phyloP scores from a whole-genome alignment of 306 rosid species.

The Arachis stenosperma region DNA sequence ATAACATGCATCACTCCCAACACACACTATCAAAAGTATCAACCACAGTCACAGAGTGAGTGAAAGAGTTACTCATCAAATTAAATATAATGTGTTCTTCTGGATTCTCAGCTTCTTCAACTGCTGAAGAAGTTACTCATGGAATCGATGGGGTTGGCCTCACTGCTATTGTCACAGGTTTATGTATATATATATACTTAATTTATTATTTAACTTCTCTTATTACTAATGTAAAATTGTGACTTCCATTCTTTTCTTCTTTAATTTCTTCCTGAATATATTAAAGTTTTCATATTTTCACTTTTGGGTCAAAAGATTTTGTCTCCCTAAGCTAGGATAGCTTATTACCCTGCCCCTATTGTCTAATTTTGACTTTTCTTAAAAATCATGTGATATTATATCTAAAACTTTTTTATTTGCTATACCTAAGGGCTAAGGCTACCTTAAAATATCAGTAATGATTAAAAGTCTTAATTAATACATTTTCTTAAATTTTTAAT shows the following conservation, averaged over 20 bases:
- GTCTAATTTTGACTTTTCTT: too few relatives aligned
- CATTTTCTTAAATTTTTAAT: too few relatives aligned
- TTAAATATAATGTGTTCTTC: conserved; percentile 59
- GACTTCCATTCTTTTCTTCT: background rate
- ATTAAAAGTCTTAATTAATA: too few relatives aligned
- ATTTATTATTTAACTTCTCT: background rate
- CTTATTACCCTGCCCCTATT: too few relatives aligned
- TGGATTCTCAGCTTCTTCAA: conserved; percentile 76
- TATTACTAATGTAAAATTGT: background rate
- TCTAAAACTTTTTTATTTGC: too few relatives aligned
- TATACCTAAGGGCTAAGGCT: too few relatives aligned
- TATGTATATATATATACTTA: background rate
- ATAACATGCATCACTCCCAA: too few relatives aligned
- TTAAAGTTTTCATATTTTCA: background rate
- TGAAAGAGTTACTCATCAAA: background rate
- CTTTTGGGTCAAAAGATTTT: too few relatives aligned
- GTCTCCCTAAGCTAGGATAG: too few relatives aligned
- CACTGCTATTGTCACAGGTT: conserved; percentile 88
- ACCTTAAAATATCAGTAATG: too few relatives aligned
- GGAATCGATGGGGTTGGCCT: conserved; percentile 75
- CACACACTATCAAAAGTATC: background rate
- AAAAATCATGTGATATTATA: too few relatives aligned
- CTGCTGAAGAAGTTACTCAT: conserved; percentile 75
- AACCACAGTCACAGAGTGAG: background rate
- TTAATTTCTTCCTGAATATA: background rate